Base-by-base conservation (phyloP, 2,329 filamentous ascomycete species). In the Trichophyton rubrum region DNA sequence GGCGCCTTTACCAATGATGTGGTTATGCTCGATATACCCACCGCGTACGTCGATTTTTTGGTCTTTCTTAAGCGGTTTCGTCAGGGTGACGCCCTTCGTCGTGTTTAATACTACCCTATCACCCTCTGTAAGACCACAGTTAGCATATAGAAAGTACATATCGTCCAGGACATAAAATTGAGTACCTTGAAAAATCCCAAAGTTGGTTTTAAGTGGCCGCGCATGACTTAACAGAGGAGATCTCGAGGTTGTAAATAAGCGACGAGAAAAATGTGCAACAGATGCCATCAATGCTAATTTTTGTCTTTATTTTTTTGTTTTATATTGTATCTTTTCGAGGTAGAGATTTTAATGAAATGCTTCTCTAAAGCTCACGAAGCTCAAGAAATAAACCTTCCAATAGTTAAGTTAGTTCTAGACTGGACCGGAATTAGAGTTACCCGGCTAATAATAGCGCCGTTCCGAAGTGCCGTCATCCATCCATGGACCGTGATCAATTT, bases 1-100 rank as follows among this genome's bases (percentile, higher is more conserved):
- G 3, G 81, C 70, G 45, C 74, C 72, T 63, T 79, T 82, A 43
- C 86, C 87, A 67, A 91, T 86, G 60, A 90, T 81, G 41, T 83
- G 79, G 59, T 77, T 72, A 63, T 80, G 75, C 3, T 70, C 63
- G 33, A 82, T 66, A 40, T 65, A 59, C 11, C 74, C 75, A 9
- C 69, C 67, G 47, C 69, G 69, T 38, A 70, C 67, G 59, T 73
- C 68, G 56, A 71, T 72, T 62, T 69, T 71, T 8, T 70, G 69
- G 24, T 73, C 71, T 55, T 65, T 67, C 38, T 66, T 70, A 40
- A 81, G 69, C 22, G 75, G 76, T 59, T 73, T 73, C 0, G 74
- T 74, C 45, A 81, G 69, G 17, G 72, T 67, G 2, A 72, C 66
- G 7, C 70, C 24, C 51, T 69, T 70, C 64, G 73, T 75, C 30